Evolutionary conservation across 169 alveolate species (phyloP).

Genomic region (Perkinsus marinus): DNA sequence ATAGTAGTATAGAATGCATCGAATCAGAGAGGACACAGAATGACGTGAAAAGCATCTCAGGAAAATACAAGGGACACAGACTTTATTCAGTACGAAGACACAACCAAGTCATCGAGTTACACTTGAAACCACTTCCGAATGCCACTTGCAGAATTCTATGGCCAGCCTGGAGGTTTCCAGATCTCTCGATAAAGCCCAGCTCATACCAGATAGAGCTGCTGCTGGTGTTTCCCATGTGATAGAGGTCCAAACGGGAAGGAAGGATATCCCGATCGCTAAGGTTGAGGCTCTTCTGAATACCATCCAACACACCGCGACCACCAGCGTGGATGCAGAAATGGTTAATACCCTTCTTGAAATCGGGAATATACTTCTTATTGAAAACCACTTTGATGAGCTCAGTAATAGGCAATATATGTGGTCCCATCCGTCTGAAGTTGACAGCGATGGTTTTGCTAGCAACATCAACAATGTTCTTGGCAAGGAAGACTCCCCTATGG

Average conservation of each 20-base stretch:
- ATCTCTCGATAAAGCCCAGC: background rate
- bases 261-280: conserved; percentile 2
- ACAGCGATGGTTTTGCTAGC: background rate
- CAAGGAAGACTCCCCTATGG: background rate
- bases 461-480: background rate
- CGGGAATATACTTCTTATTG: background rate
- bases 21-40: too few relatives aligned
- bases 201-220: conserved; percentile 8
- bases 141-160: conserved; percentile 4
- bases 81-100: background rate
- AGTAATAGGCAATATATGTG: background rate
- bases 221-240: background rate
- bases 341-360: conserved; percentile 6
- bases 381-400: background rate
- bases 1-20: too few relatives aligned
- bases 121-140: conserved; percentile 7
- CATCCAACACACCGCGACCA: conserved; percentile 2
- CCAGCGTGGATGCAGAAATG: conserved; percentile 11
- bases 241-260: background rate
- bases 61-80: background rate
- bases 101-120: conserved; percentile 2
- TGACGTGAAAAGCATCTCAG: too few relatives aligned
- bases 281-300: background rate
- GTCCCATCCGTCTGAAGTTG: background rate
- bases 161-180: background rate